phyloP scores from a whole-genome alignment of 129 eudicot species.

The Solidago caesia region DNA sequence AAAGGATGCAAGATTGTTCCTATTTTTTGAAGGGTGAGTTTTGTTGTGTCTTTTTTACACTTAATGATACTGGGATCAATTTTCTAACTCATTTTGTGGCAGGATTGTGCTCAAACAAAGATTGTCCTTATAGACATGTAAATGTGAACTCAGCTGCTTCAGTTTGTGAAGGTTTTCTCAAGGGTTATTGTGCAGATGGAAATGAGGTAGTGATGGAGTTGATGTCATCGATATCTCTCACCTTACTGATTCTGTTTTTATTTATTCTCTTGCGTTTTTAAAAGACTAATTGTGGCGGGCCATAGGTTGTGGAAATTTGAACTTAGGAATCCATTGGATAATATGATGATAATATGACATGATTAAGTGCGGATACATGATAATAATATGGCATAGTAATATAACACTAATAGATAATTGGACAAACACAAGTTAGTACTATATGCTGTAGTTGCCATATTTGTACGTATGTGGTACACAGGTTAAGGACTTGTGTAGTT shows the following conservation, averaged over 20 bases:
- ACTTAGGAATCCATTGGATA: conserved; percentile 7
- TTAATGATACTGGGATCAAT: background rate
- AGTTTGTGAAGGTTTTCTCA: conserved; percentile 83
- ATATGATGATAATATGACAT: background rate
- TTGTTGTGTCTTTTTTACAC: conserved; percentile 13
- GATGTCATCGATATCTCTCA: conserved; percentile 24
- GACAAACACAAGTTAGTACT: conserved; percentile 7
- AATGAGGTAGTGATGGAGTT: conserved; percentile 77
- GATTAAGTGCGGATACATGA: no score
- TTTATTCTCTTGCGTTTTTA: conserved; percentile 8
- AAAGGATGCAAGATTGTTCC: conserved; percentile 98
- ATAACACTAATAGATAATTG: conserved; percentile 15
- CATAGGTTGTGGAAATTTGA: background rate
- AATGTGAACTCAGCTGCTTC: conserved; percentile 72
- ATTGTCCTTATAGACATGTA: conserved; percentile 92
- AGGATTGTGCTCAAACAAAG: conserved; percentile 82
- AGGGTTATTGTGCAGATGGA: conserved; percentile 95
- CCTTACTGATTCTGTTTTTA: conserved; percentile 10
- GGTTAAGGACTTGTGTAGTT: background rate
- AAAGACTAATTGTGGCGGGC: conserved; percentile 2
- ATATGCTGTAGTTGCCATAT: background rate
- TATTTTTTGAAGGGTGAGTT: conserved; percentile 80
- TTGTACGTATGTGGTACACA: background rate
- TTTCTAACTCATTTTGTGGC: conserved; percentile 34
- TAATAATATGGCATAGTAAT: background rate